Evolutionary conservation across 202 grass and related monocot genomes (phyloP), one percentile per base, ranked within the genome.

Genomic region (Musa balbisiana): DNA sequence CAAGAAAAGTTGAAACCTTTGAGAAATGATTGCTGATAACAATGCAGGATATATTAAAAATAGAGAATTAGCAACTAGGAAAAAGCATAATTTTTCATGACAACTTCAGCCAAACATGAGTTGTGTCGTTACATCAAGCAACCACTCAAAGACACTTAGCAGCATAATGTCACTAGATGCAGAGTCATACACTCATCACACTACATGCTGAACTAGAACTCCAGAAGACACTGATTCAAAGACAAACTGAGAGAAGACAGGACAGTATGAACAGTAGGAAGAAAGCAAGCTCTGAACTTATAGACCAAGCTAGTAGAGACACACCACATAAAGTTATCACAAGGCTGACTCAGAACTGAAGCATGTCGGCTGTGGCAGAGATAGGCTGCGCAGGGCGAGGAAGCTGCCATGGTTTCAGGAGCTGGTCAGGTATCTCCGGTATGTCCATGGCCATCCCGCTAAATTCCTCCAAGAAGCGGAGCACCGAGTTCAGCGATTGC

Each of bases 401-500:
- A 6, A 56, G 22, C 25, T 49, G 52, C 72, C 72, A 74, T 54
- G 72, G 52, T 52, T 25, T 73, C 71, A 55, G 21, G 1, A 73
- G 9, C 11, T 22, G 51, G 21, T 74, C 72, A 3, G 72, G 72
- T 9, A 74, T 59, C 53, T 74, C 72, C 11, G 72, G 72, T 29
- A 59, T 74, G 53, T 74, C 72, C 72, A 74, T 74, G 3, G 72
- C 9, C 54, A 74, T 43, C 25, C 72, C 72, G 21, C 24, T 59
- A 16, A 59, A 53, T 33, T 75, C 73, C 73, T 75, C 54, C 5
- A 75, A 75, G 73, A 75, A 6, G 27, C 1, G 54, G 52, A 75
- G 73, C 22, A 75, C 14, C 55, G 73, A 75, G 23, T 75, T 75
- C 26, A 60, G 20, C 15, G 73, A 75, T 3, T 13, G 54, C 55